These are phyloP conservation scores for Erigeron canadensis DNA, from an alignment of 129 eudicot genomes.

Conservation along the genomic window DNA sequence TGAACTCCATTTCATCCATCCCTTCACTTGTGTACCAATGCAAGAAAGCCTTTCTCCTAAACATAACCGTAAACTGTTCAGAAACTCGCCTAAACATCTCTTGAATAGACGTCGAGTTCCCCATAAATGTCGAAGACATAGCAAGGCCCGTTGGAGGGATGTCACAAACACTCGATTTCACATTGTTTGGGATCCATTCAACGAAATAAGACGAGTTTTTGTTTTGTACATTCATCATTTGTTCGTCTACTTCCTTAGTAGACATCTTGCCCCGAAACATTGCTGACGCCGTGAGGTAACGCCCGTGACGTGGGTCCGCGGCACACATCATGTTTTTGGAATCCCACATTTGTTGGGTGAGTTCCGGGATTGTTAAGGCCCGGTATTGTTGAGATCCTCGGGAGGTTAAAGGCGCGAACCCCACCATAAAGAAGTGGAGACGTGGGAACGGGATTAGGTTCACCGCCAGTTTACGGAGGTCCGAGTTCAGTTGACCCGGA, in stretches of 20 bases:
- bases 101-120: conserved; percentile 69
- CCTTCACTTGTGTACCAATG: conserved; percentile 71
- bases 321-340: conserved; percentile 82
- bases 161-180: conserved; percentile 72
- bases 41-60: conserved; percentile 65
- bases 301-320: conserved; percentile 76
- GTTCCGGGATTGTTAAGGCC: conserved; percentile 63
- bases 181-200: conserved; percentile 76
- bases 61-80: conserved; percentile 73
- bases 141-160: conserved; percentile 62
- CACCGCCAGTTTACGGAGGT: conserved; percentile 75
- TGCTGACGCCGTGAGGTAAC: conserved; percentile 69
- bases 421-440: conserved; percentile 83
- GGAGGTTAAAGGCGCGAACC: conserved; percentile 73
- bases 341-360: conserved; percentile 80
- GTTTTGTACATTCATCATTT: conserved; percentile 70
- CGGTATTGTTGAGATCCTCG: conserved; percentile 67
- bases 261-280: conserved; percentile 71
- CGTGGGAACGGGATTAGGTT: conserved; percentile 80
- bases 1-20: conserved; percentile 75
- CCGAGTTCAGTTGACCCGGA: conserved; percentile 82
- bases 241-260: conserved; percentile 67
- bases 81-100: conserved; percentile 76
- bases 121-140: conserved; percentile 72
- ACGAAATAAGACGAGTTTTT: conserved; percentile 72